These are phyloP conservation scores for Fraxinus baroniana DNA, from an alignment of 305 asterid species.

Conservation along the genomic window DNA sequence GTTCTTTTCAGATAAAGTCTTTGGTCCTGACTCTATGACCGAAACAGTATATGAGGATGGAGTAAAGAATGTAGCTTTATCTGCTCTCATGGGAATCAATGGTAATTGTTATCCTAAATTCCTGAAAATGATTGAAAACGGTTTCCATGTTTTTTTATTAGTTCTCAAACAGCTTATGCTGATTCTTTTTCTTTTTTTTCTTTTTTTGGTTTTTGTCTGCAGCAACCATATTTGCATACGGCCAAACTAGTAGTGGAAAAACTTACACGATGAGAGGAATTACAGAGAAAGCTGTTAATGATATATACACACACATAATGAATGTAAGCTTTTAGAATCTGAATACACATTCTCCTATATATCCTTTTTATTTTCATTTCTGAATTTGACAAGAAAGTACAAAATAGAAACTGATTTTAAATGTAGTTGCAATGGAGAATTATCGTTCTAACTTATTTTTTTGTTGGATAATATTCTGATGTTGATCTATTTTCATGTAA, in stretches of 20 bases:
- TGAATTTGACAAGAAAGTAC: background rate
- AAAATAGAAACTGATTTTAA: background rate
- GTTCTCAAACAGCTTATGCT: constrained; percentile 7
- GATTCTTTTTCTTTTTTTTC: background rate
- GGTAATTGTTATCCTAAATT: constrained; percentile 40
- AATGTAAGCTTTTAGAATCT: constrained; percentile 56
- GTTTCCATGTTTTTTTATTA: background rate
- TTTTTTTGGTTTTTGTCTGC: constrained; percentile 28
- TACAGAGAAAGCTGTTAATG: constrained; percentile 90
- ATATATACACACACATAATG: constrained; percentile 78
- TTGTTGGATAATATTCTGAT: background rate
- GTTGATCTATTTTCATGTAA: constrained; percentile 4
- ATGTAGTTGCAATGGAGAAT: background rate
- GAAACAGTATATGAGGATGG: constrained; percentile 84
- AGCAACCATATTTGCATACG: constrained; percentile 98
- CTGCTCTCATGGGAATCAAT: constrained; percentile 96
- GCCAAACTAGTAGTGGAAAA: constrained; percentile 98
- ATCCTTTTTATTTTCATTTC: background rate
- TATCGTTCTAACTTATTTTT: background rate
- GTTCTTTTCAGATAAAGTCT: constrained; percentile 71
- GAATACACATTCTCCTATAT: background rate
- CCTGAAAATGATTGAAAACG: background rate
- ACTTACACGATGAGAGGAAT: constrained; percentile 95
- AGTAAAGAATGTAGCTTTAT: constrained; percentile 87
- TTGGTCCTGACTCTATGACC: constrained; percentile 71